These are phyloP conservation scores for Rehmannia glutinosa DNA, from an alignment of 257 asterid species.

Conservation along the genomic window DNA sequence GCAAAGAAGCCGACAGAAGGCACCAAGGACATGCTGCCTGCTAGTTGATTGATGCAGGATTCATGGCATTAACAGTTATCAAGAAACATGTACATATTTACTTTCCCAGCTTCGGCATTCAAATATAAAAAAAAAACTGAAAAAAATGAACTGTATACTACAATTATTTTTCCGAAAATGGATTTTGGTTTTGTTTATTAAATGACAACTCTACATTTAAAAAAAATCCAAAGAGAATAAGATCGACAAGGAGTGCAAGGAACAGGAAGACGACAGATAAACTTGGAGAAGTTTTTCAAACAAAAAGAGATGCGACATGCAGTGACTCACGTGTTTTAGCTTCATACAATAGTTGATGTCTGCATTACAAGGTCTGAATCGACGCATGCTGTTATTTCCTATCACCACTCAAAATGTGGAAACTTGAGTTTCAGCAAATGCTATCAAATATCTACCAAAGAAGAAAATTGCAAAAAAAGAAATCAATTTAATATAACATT, in stretches of 20 bases:
- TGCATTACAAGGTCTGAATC: neutral
- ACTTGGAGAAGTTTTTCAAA: neutral
- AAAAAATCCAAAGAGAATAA: neutral
- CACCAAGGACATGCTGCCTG: neutral
- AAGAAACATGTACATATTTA: neutral
- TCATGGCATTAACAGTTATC: neutral
- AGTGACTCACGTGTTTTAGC: conserved; percentile 10
- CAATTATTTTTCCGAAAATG: neutral
- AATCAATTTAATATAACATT: neutral
- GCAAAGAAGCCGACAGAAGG: neutral
- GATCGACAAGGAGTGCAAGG: neutral
- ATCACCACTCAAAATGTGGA: conserved; percentile 7
- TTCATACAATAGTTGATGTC: neutral
- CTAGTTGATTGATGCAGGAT: neutral
- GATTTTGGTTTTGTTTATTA: neutral
- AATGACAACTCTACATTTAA: neutral
- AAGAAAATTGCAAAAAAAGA: neutral
- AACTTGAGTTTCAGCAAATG: neutral
- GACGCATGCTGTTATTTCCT: neutral
- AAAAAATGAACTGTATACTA: neutral
- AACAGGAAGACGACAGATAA: neutral
- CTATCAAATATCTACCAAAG: conserved; percentile 6
- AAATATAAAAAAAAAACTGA: neutral
- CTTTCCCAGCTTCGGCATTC: neutral
- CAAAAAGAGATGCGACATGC: conserved; percentile 8